A percentile compares a stretch with the other conserved stretches of the same genome.
Evolutionary conservation across 345 rosid genomes (phyloP).

Genomic region (Erodium maritimum): DNA sequence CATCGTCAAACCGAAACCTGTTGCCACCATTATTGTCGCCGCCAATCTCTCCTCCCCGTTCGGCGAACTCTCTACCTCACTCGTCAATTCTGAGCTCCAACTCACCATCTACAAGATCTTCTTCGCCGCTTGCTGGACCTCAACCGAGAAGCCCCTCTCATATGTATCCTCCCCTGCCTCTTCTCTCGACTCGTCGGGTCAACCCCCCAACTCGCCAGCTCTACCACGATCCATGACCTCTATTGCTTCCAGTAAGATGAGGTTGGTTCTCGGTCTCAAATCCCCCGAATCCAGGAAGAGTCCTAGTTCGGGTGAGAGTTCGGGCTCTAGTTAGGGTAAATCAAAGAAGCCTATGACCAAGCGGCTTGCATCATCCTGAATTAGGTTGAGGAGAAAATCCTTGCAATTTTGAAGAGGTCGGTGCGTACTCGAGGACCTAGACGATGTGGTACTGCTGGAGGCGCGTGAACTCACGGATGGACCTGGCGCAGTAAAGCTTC

Average conservation of each 20-base stretch:
- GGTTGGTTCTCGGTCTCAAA: slow-evolving; percentile 77
- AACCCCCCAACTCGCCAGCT: slow-evolving; percentile 25
- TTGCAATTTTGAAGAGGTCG: too few relatives aligned
- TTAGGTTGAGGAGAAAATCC: too few relatives aligned
- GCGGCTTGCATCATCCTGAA: too few relatives aligned
- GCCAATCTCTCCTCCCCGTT: slow-evolving; percentile 63
- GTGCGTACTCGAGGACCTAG: too few relatives aligned
- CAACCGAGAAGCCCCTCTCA: slow-evolving; percentile 61
- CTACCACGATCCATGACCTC: slow-evolving; percentile 81
- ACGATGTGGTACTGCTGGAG: too few relatives aligned
- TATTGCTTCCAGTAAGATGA: slow-evolving; percentile 86
- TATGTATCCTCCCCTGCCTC: slow-evolving; percentile 17
- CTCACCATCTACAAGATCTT: slow-evolving; percentile 86
- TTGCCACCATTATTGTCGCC: slow-evolving; percentile 21
- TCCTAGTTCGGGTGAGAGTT: slow-evolving; percentile 37
- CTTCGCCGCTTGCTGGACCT: slow-evolving; percentile 70
- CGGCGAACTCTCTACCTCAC: slow-evolving; percentile 55
- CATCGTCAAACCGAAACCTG: slow-evolving; percentile 3
- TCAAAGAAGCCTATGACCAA: slow-evolving; percentile 51
- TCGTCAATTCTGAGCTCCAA: slow-evolving; percentile 74
- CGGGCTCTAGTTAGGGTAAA: slow-evolving; percentile 49
- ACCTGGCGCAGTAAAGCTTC: too few relatives aligned
- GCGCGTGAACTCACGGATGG: too few relatives aligned
- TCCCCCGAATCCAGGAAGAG: slow-evolving; percentile 65
- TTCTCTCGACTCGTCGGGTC: slow-evolving; percentile 28